These are phyloP conservation scores for Camellia granthamiana DNA, from an alignment of 148 eudicot species.

Conservation along the genomic window DNA sequence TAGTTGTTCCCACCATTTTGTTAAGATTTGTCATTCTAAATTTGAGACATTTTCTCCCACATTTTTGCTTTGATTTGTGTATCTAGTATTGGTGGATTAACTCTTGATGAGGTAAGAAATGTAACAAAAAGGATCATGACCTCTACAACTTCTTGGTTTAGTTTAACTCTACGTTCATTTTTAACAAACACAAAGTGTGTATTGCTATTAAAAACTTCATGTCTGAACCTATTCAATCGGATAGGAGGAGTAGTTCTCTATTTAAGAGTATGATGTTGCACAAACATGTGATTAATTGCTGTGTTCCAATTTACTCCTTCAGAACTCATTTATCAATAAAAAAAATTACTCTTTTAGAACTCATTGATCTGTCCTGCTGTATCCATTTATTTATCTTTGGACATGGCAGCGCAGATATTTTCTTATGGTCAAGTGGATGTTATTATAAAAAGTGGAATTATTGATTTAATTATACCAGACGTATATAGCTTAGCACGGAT, in stretches of 20 bases:
- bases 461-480: neutral
- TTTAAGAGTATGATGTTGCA: neutral
- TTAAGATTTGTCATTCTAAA: neutral
- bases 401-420: neutral
- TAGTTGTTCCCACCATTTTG: neutral
- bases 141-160: neutral
- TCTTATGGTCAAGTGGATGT: too few relatives aligned
- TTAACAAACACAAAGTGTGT: neutral
- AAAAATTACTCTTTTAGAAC: neutral
- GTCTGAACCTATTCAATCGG: neutral
- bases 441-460: neutral
- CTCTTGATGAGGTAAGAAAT: constrained; percentile 83
- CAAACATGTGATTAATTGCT: neutral
- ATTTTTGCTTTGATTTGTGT: constrained; percentile 29
- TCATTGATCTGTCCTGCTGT: neutral
- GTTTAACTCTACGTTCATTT: neutral
- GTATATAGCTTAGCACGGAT: too few relatives aligned
- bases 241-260: neutral
- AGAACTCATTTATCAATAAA: too few relatives aligned
- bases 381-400: neutral
- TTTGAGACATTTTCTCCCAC: neutral
- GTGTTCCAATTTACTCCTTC: neutral
- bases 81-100: constrained; percentile 87
- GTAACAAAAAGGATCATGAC: neutral
- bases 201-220: neutral